Base-by-base conservation (phyloP, 202 grass and related monocot genomes). In the Digitaria exilis region DNA sequence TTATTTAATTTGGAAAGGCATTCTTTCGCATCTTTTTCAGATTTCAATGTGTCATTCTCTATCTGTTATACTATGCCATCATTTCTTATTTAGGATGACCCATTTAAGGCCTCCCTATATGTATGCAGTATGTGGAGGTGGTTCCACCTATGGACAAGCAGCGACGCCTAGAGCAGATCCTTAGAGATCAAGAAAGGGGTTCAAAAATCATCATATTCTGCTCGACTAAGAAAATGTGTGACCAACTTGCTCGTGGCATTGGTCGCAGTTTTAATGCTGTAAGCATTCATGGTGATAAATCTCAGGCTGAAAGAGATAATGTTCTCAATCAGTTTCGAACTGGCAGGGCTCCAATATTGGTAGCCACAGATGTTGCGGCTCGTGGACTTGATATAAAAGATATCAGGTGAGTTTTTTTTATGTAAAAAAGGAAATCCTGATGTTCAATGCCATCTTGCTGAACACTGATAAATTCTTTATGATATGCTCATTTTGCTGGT, bases 201-300 rank as follows among this genome's bases (percentile, higher is more conserved):
- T 96, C 93, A 50, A 98, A 90, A 86, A 71, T 99, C 67, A 99
- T 99, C 77, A 89, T 99, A 75, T 99, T 99, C 85, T 99, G 96
- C 69, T 82, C 96, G 50, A 99, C 96, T 31, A 99, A 99, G 78
- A 96, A 91, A 78, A 76, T 94, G 77, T 98, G 96, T 6, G 96
- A 99, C 52, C 96, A 94, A 70, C 84, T 99, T 75, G 89, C 93
- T 50, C 93, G 87, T 44, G 64, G 79, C 19, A 88, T 99, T 74
- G 90, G 90, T 72, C 91, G 96, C 42, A 85, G 78, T 73, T 99
- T 99, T 74, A 91, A 89, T 80, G 93, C 93, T 79, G 80, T 89
- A 86, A 90, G 93, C 46, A 99, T 99, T 51, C 93, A 96, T 4
- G 96, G 96, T 12, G 93, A 96, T 71, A 99, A 99, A 70, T 99